These are phyloP conservation scores for Ganoderma lingzhi DNA, from an alignment of 1,284 basidiomycete genomes.

Conservation along the genomic window DNA sequence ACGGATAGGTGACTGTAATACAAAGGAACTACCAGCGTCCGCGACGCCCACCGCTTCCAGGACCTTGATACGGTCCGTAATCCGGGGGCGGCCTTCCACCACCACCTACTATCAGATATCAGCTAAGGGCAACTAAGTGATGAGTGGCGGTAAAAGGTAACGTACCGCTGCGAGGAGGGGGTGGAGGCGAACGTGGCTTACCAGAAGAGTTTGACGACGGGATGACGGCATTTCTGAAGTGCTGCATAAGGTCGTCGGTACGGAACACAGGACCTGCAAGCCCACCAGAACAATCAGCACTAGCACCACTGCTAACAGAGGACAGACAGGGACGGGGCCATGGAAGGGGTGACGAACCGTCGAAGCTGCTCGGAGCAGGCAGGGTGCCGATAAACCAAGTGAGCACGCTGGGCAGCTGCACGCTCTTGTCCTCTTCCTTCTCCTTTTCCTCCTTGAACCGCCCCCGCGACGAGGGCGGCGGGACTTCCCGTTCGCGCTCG, in stretches of 20 bases:
- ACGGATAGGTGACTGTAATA: slow-evolving; percentile 9
- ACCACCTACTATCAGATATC: slow-evolving; percentile 5
- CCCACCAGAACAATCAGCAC: neutral
- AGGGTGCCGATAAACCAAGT: slow-evolving; percentile 85
- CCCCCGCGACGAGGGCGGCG: slow-evolving; percentile 50
- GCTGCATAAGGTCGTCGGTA: slow-evolving; percentile 85
- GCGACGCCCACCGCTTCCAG: slow-evolving; percentile 42
- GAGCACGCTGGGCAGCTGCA: slow-evolving; percentile 72
- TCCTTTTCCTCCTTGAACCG: slow-evolving; percentile 58
- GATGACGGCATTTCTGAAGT: slow-evolving; percentile 80
- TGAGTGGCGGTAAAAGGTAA: neutral
- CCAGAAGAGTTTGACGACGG: slow-evolving; percentile 48
- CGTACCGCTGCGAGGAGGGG: slow-evolving; percentile 55
- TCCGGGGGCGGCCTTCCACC: slow-evolving; percentile 53
- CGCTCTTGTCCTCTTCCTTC: slow-evolving; percentile 61
- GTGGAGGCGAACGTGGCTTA: slow-evolving; percentile 55
- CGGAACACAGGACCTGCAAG: slow-evolving; percentile 83
- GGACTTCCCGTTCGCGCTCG: slow-evolving; percentile 48
- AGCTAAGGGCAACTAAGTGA: neutral
- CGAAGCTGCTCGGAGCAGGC: slow-evolving; percentile 76
- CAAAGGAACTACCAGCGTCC: slow-evolving; percentile 36
- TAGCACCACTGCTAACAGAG: slow-evolving; percentile 13
- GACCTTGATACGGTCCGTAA: slow-evolving; percentile 53
- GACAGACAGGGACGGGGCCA: slow-evolving; percentile 13
- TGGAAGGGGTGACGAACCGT: slow-evolving; percentile 66